Base-by-base conservation (phyloP, 306 rosid genomes). In the Glycyrrhiza uralensis region DNA sequence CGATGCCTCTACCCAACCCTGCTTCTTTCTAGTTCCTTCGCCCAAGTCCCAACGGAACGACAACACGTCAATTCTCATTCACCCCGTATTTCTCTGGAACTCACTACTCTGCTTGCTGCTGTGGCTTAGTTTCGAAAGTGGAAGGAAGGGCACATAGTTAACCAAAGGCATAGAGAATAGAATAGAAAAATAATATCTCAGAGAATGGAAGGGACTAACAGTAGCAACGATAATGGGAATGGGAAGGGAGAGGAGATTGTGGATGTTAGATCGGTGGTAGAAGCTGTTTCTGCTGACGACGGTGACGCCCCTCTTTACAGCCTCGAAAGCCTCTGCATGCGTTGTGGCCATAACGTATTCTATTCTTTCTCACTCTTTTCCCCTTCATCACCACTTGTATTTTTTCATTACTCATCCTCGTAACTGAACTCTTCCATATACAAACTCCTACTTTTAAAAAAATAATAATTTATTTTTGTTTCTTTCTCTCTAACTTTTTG, bases 271-370 rank as follows among this genome's bases (percentile, higher is more conserved):
- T 87, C 98, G 1, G 91, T 91, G 1, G 98, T 86, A 10, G 96
- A 94, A 82, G 91, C 92, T 5, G 92, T 94, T 63, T 78, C 96
- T 49, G 86, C 93, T 22, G 88, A 82, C 2, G 87, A 72, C 41
- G 73, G 65, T 4, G 92, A 86, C 24, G 84, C 89, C 11, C 97
- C 97, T 2, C 85, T 91, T 36, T 91, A 89, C 81, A 35, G 46
- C 59, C 60, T 94, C 44, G 97, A 94, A 76, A 87, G 96, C 79
- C 92, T 91, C 72, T 94, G 98, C 80, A 94, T 94, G 98, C 96
- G 96, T 41, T 94, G 97, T 59, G 70, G 81, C 33, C 74, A 87
- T 76, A 94, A 94, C 30, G 98, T 94, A 80, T 2, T 65, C 50
- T n/a, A n/a, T n/a, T n/a, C n/a, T n/a, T n/a, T 32, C 29, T 62